These are phyloP conservation scores for Pseudogymnoascus sp. DNA, from an alignment of 2,329 filamentous ascomycete genomes.

Conservation along the genomic window DNA sequence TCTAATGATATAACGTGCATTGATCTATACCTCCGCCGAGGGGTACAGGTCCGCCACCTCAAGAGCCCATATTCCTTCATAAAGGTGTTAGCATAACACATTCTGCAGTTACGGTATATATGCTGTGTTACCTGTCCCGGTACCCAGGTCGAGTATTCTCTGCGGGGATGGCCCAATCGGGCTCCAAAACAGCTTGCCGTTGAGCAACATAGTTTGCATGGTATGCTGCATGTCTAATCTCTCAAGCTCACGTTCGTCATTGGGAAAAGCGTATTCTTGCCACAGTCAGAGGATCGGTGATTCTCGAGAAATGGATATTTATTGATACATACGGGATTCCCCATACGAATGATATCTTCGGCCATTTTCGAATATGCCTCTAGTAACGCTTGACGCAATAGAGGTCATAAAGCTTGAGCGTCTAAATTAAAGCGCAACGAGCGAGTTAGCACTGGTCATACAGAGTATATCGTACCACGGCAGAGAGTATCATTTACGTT, in stretches of 20 bases:
- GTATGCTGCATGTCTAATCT: conserved; percentile 15
- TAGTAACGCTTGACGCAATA: conserved; percentile 36
- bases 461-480: not conserved
- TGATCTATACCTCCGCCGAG: not conserved
- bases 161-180: conserved; percentile 3
- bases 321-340: conserved; percentile 23
- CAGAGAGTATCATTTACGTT: not conserved
- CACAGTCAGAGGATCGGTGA: not conserved
- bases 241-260: conserved; percentile 22
- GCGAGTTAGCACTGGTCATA: not conserved
- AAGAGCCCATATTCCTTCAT: not conserved
- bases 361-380: conserved; percentile 41
- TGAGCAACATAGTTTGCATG: not conserved
- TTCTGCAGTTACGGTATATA: not conserved
- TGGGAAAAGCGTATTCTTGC: conserved; percentile 23
- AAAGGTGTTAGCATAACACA: not conserved
- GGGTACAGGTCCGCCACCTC: not conserved
- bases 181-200: not conserved
- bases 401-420: conserved; percentile 19
- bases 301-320: not conserved
- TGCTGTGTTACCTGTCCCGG: conserved; percentile 15
- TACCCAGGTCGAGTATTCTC: conserved; percentile 19
- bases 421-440: not conserved
- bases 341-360: conserved; percentile 39
- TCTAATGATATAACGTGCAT: not conserved